Percentiles rank a stretch among this genome's conserved stretches.
Conservation (phyloP, 805 yeast genomes). For the Saturnispora kantuleensis region DNA sequence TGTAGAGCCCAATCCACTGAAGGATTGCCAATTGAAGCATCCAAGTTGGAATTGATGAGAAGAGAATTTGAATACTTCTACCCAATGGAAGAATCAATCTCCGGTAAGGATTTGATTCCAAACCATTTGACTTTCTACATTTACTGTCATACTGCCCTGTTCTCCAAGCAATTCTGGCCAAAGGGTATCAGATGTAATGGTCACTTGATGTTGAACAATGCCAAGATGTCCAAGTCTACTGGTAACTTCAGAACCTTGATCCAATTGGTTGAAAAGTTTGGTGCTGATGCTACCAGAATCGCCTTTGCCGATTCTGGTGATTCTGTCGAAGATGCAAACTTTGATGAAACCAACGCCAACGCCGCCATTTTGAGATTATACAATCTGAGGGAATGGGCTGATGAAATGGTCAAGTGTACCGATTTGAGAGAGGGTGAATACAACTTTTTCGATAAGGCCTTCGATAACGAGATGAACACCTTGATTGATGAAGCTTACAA, state of each 20-base stretch:
- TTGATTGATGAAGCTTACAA: slow-evolving; percentile 66
- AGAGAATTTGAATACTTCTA: slow-evolving; percentile 95
- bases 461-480: slow-evolving; percentile 86
- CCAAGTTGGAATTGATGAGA: slow-evolving; percentile 62
- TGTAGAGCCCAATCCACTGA: slow-evolving; percentile 44
- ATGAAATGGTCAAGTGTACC: slow-evolving; percentile 51
- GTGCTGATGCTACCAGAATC: slow-evolving; percentile 96
- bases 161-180: slow-evolving; percentile 91
- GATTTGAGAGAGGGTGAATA: slow-evolving; percentile 46
- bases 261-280: slow-evolving; percentile 78
- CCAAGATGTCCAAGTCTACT: slow-evolving; percentile 96
- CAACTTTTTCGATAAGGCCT: slow-evolving; percentile 77
- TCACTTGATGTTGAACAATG: slow-evolving; percentile 88
- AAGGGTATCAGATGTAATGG: slow-evolving; percentile 90
- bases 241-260: slow-evolving; percentile 92
- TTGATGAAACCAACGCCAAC: slow-evolving; percentile 92
- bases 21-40: slow-evolving; percentile 51
- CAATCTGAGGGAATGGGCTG: slow-evolving; percentile 93
- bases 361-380: slow-evolving; percentile 92
- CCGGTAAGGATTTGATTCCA: slow-evolving; percentile 96
- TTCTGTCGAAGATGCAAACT: slow-evolving; percentile 93
- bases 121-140: slow-evolving; percentile 95
- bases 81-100: slow-evolving; percentile 84
- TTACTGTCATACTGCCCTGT: slow-evolving; percentile 85
- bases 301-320: slow-evolving; percentile 99